Evolutionary conservation across 148 eudicot genomes (phyloP).

Genomic region (Salicornia ramosissima): DNA sequence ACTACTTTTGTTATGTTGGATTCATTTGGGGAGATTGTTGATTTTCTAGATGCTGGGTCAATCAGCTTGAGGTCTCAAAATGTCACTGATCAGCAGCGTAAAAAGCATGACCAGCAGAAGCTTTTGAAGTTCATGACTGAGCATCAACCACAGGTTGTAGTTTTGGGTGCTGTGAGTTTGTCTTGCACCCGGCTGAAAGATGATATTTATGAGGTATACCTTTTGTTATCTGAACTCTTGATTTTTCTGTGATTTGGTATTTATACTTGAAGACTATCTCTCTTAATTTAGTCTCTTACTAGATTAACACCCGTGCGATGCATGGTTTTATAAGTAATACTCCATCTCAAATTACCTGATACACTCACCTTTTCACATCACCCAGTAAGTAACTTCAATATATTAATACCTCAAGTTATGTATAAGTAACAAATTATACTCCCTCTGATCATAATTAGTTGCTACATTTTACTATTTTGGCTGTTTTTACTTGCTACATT

Average conservation of each 20-base stretch:
- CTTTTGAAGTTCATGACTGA: conserved; percentile 85
- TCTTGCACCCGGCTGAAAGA: conserved; percentile 83
- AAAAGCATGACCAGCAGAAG: conserved; percentile 81
- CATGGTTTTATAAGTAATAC: too few species aligned
- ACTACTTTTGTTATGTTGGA: conserved; percentile 96
- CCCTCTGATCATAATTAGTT: too few species aligned
- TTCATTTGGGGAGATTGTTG: conserved; percentile 88
- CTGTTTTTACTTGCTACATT: too few species aligned
- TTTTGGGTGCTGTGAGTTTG: conserved; percentile 82
- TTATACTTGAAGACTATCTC: too few species aligned
- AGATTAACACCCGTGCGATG: too few species aligned
- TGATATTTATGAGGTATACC: conserved; percentile 80
- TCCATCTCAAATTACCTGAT: too few species aligned
- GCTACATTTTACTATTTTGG: too few species aligned
- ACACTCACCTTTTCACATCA: too few species aligned
- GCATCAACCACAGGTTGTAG: conserved; percentile 93
- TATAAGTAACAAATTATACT: too few species aligned
- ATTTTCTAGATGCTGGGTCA: conserved; percentile 74
- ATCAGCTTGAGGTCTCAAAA: conserved; percentile 64
- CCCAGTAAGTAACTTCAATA: too few species aligned
- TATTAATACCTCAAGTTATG: too few species aligned
- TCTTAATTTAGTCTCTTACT: too few species aligned
- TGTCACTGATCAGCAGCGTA: conserved; percentile 77
- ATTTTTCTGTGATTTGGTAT: background rate
- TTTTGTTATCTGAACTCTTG: background rate